These are phyloP conservation scores for Sordariomycetes sp. DNA, from an alignment of 2,329 filamentous ascomycete species.

Conservation along the genomic window DNA sequence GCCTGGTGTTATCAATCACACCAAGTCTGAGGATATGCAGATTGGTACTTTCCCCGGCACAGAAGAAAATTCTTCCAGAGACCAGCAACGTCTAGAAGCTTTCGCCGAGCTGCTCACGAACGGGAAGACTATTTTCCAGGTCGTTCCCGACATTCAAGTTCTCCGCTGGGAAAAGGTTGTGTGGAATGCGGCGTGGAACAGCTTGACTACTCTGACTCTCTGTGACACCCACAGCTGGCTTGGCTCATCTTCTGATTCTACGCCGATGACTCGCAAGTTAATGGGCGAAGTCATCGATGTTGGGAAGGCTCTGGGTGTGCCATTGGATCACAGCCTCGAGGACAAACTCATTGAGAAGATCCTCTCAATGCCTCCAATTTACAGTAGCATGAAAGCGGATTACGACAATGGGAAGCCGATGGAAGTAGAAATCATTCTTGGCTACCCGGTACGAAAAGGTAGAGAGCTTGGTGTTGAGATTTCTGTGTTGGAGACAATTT, in stretches of 20 bases:
- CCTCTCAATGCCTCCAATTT: constrained; percentile 25
- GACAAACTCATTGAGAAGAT: constrained; percentile 34
- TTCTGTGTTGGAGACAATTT: constrained; percentile 56
- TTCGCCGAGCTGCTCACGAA: constrained; percentile 29
- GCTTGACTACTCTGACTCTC: constrained; percentile 46
- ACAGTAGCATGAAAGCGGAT: constrained; percentile 57
- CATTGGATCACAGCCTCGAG: constrained; percentile 35
- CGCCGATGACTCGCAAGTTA: constrained; percentile 39
- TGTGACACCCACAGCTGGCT: constrained; percentile 43
- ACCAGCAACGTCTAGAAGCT: constrained; percentile 25
- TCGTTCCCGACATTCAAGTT: constrained; percentile 44
- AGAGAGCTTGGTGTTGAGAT: constrained; percentile 52
- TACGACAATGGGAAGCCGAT: constrained; percentile 57
- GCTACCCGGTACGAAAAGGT: constrained; percentile 60
- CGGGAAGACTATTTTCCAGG: constrained; percentile 34
- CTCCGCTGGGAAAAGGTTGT: constrained; percentile 53
- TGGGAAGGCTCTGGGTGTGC: constrained; percentile 40
- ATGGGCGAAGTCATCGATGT: constrained; percentile 45
- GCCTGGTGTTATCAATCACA: constrained; percentile 40
- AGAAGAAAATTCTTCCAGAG: constrained; percentile 12
- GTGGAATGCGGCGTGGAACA: constrained; percentile 53
- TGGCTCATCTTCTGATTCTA: constrained; percentile 29
- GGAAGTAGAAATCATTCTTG: constrained; percentile 65
- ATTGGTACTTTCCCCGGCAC: constrained; percentile 41
- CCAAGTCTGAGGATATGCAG: constrained; percentile 42